A percentile compares a stretch with the other conserved stretches of the same genome.
phyloP scores from a whole-genome alignment of 163 green algal genomes.

The Chlamydomonas reinhardtii region DNA sequence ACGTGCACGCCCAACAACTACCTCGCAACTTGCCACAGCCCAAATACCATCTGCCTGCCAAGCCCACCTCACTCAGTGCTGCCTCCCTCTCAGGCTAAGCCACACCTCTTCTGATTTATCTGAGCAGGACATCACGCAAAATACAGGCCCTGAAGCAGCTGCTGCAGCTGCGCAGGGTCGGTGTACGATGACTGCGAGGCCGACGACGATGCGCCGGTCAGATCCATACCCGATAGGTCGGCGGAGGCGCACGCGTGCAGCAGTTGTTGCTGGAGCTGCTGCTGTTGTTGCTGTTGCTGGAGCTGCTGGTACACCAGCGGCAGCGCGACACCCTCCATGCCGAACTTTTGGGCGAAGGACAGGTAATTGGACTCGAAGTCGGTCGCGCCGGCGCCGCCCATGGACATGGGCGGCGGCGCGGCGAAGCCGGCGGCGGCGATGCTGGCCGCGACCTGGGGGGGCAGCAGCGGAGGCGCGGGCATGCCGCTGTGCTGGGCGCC shows the following conservation, averaged over 20 bases:
- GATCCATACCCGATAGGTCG: neutral
- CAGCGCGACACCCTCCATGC: conserved; percentile 28
- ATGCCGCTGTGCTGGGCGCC: neutral
- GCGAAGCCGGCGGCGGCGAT: conserved; percentile 37
- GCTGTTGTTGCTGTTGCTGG: conserved; percentile 34
- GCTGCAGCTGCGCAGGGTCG: conserved; percentile 24
- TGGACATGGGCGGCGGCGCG: neutral
- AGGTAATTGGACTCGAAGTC: conserved; percentile 35
- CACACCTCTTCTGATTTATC: neutral
- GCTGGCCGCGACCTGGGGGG: conserved; percentile 44
- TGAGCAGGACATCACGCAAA: neutral
- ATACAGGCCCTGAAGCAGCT: conserved; percentile 44
- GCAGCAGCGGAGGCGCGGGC: neutral
- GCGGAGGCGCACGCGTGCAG: conserved; percentile 10
- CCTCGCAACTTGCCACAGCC: no score
- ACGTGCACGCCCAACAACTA: no score
- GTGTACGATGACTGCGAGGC: conserved; percentile 10
- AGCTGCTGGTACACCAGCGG: conserved; percentile 40
- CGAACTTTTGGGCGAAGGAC: conserved; percentile 28
- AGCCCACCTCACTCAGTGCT: neutral
- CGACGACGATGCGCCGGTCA: neutral
- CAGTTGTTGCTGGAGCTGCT: conserved; percentile 36
- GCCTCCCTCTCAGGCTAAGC: neutral
- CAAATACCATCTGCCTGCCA: no score
- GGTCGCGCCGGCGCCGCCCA: neutral